A percentile compares a stretch with the other conserved stretches of the same genome.
phyloP scores from a whole-genome alignment of 2,329 filamentous ascomycete species.

The Botryotinia narcissicola region DNA sequence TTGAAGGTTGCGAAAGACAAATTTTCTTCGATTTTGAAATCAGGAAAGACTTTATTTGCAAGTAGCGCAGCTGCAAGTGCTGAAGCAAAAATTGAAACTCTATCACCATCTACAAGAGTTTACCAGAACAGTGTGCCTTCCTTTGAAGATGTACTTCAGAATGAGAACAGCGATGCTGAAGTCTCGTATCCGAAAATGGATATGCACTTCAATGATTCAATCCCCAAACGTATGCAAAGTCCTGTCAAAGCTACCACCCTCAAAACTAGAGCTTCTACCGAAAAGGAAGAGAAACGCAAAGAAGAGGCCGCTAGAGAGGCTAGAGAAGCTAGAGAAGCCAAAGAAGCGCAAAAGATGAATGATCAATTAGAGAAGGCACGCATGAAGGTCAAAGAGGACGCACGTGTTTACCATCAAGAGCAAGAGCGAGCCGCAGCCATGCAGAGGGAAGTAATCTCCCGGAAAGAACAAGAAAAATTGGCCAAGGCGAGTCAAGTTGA shows the following conservation, averaged over 20 bases:
- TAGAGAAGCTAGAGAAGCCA: conserved; percentile 61
- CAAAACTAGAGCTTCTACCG: conserved; percentile 57
- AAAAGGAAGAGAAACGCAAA: conserved; percentile 59
- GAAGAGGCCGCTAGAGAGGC: conserved; percentile 63
- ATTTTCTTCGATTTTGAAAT: conserved; percentile 85
- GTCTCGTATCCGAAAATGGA: conserved; percentile 43
- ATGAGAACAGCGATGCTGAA: conserved; percentile 37
- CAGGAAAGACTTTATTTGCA: conserved; percentile 80
- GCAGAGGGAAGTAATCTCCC: conserved; percentile 53
- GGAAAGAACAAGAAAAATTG: conserved; percentile 52
- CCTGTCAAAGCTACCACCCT: conserved; percentile 36
- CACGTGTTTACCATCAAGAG: conserved; percentile 55
- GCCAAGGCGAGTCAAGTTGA: conserved; percentile 37
- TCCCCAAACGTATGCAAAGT: conserved; percentile 23
- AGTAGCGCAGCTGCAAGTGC: conserved; percentile 67
- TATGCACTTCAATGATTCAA: neutral
- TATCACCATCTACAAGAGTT: conserved; percentile 54
- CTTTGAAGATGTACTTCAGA: conserved; percentile 43
- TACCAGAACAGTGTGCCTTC: conserved; percentile 47
- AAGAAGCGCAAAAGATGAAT: conserved; percentile 58
- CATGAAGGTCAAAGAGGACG: conserved; percentile 69
- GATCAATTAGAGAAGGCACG: conserved; percentile 65
- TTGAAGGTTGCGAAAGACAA: conserved; percentile 91
- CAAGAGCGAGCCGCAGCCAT: conserved; percentile 53
- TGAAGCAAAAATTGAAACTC: conserved; percentile 56